Evolutionary conservation across 75 land plant genomes (phyloP), one percentile per base, ranked within the genome.

Genomic region (Adiantum capillusveneris): DNA sequence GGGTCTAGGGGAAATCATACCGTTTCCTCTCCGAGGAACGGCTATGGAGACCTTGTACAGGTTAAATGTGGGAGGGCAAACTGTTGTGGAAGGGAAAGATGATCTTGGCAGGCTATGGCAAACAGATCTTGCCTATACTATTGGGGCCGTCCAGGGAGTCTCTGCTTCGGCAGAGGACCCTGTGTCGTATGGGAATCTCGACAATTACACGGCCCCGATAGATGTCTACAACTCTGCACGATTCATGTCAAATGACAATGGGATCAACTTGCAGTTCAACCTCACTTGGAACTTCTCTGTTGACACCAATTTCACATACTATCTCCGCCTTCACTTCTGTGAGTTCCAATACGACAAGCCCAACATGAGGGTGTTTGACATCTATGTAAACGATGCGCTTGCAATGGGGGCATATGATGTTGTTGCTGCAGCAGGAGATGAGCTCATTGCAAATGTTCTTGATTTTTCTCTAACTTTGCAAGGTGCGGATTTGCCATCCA

Each of bases 291-390:
- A 36, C 0, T 80, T 87, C 37, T 34, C 37, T 9, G 37, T 34
- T 5, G 60, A 63, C 6, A 31, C 31, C 6, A 82, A 76, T 55
- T 83, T 75, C 60, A 75, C 52, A 12, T 81, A 87, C 37, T 7
- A 75, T 12, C 64, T 81, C 6, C 66, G 91, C 54, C 55, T 87
- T 21, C 91, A 83, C 51, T 87, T 84, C 60, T 83, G 86, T 44
- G 90, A 86, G 59, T 34, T 62, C 11, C 19, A 28, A 6, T 44
- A 44, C 18, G 28, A 13, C 11, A 9, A 53, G 6, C 20, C 53
- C 22, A 84, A 86, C 64, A 73, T 79, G 70, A 60, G 79, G 44
- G 82, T 82, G 14, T 86, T 86, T 51, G 65, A 79, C 53, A 59
- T 86, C 13, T 79, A 49, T 53, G 30, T 86, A 70, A 81, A 86